phyloP scores from a whole-genome alignment of 2,329 filamentous ascomycete species.

The Cladosporium sp. region DNA sequence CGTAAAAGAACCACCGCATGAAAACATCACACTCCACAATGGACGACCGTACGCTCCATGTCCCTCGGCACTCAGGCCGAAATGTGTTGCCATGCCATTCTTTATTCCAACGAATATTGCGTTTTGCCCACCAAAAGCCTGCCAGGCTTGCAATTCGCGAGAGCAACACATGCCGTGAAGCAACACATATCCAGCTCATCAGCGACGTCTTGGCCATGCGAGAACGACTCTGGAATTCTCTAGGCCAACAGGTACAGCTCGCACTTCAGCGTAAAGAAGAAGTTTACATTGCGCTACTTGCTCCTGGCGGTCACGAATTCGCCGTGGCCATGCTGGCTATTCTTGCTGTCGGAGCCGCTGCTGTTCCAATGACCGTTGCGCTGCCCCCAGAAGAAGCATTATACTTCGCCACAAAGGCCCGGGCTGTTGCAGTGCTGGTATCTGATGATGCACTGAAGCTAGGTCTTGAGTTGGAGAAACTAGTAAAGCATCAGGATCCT shows the following conservation, averaged over 20 bases:
- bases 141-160: slow-evolving; percentile 38
- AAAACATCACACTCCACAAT: neutral
- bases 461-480: slow-evolving; percentile 26
- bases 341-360: slow-evolving; percentile 44
- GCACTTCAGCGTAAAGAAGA: slow-evolving; percentile 33
- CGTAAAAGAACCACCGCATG: no score
- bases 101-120: slow-evolving; percentile 39
- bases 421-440: slow-evolving; percentile 36
- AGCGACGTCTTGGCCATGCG: slow-evolving; percentile 44
- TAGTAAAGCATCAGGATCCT: slow-evolving; percentile 24
- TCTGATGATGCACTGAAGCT: slow-evolving; percentile 32
- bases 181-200: slow-evolving; percentile 41
- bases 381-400: slow-evolving; percentile 41
- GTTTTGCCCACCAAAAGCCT: slow-evolving; percentile 35
- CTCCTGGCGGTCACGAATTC: slow-evolving; percentile 46
- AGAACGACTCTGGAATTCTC: slow-evolving; percentile 30
- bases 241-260: slow-evolving; percentile 26
- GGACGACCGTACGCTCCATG: slow-evolving; percentile 25
- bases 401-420: slow-evolving; percentile 43
- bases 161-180: slow-evolving; percentile 33
- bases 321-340: slow-evolving; percentile 46
- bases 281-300: slow-evolving; percentile 44
- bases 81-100: slow-evolving; percentile 30
- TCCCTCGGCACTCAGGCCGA: slow-evolving; percentile 18
- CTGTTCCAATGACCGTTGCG: slow-evolving; percentile 42